Evolutionary conservation across 257 asterid species (phyloP).

Genomic region (Ilex asprella): DNA sequence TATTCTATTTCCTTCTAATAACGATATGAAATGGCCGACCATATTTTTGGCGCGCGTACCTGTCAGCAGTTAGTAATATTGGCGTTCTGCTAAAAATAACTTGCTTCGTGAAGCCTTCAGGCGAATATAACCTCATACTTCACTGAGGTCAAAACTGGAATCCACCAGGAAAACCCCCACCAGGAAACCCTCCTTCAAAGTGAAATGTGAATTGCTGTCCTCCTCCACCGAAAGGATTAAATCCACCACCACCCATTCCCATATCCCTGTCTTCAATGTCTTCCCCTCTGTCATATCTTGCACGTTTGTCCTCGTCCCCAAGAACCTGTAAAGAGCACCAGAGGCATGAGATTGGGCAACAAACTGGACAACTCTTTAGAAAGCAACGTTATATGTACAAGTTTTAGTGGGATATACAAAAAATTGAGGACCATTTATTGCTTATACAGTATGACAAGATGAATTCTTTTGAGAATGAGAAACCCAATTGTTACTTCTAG

Average conservation of each 20-base stretch:
- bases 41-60: background rate
- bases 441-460: no score
- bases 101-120: conserved; percentile 9
- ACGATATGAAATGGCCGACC: no score
- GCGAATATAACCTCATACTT: conserved; percentile 6
- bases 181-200: conserved; percentile 82
- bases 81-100: conserved; percentile 14
- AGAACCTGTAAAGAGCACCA: conserved; percentile 39
- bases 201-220: conserved; percentile 79
- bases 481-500: no score
- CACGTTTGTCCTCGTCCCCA: conserved; percentile 81
- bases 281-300: conserved; percentile 80
- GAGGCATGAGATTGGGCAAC: conserved; percentile 1
- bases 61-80: conserved; percentile 21
- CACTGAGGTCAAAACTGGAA: conserved; percentile 43
- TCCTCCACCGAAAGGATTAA: conserved; percentile 72
- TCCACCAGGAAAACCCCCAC: conserved; percentile 60
- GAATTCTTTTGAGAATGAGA: no score
- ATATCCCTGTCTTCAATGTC: conserved; percentile 65
- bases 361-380: no score
- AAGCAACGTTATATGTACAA: no score
- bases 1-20: no score
- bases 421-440: no score
- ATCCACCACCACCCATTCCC: conserved; percentile 85
- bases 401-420: no score